Base-by-base conservation (phyloP, 768 basidiomycete species). In the Solioccasus polychromus region DNA sequence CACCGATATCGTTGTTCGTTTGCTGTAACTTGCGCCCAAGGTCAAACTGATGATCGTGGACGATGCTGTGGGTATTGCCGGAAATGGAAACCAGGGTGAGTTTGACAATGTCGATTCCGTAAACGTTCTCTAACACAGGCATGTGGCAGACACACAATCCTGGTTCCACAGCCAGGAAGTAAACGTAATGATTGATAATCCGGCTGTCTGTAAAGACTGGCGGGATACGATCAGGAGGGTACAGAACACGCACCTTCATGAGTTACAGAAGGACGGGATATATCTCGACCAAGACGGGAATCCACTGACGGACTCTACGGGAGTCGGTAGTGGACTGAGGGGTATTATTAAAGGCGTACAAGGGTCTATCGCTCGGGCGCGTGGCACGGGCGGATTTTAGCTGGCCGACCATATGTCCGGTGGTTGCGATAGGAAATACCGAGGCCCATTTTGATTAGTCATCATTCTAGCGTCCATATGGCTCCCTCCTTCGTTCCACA, bases 161-260 rank as follows among this genome's bases (percentile, higher is more conserved):
- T 86, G 83, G 83, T 85, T 74, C 68, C 85, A 88, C 61, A 80
- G 78, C 34, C 79, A 83, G 48, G 85, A 88, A 54, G 71, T 79
- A 53, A 86, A 88, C 59, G 65, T 83, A 46, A 75, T 84, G 71
- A 68, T 83, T 35, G 81, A 83, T 59, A 75, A 71, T 19, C 62
- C 69, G n/a, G 63, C 68, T 30, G 66, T 82, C 41, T 76, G 78
- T 39, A 53, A 62, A 29, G 79, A 78, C 45, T 80, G 82, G 80
- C 73, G 75, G 63, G 73, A 76, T 37, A 74, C 70, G 8, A 61
- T 80, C n/a, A 50, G 67, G 22, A 65, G 71, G 24, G 78, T 77
- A 57, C 77, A 80, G 65, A 82, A 80, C 53, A 82, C 82, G 11
- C 70, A 70, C 51, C 57, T 73, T 12, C 81, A 79, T 47, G 57